phyloP scores from a whole-genome alignment of 2,329 filamentous ascomycete species.

The Xenoacremonium recifei region DNA sequence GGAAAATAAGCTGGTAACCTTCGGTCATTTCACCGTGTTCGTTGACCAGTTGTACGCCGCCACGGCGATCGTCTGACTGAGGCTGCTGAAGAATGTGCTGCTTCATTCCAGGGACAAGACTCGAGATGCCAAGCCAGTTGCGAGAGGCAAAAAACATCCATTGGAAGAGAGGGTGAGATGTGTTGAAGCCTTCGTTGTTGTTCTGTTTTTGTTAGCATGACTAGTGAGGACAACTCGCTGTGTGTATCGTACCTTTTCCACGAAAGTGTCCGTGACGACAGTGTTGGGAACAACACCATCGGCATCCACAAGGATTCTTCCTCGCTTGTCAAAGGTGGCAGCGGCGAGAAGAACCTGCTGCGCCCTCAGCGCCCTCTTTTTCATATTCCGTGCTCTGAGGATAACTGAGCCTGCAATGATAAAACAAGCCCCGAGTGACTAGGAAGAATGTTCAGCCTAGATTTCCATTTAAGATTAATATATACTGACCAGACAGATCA shows the following conservation, averaged over 20 bases:
- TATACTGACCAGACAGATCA: slow-evolving; percentile 67
- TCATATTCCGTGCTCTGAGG: slow-evolving; percentile 51
- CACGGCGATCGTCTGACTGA: slow-evolving; percentile 20
- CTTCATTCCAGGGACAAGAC: slow-evolving; percentile 70
- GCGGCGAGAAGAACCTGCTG: slow-evolving; percentile 59
- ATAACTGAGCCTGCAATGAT: slow-evolving; percentile 56
- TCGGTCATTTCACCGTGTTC: slow-evolving; percentile 58
- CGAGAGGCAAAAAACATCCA: slow-evolving; percentile 83
- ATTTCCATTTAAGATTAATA: too few relatives aligned
- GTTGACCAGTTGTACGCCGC: slow-evolving; percentile 44
- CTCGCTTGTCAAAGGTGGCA: slow-evolving; percentile 65
- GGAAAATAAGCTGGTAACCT: slow-evolving; percentile 74
- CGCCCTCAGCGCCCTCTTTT: slow-evolving; percentile 55
- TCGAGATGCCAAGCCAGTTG: slow-evolving; percentile 70
- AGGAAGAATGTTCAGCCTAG: too few relatives aligned
- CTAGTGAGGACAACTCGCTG: neutral
- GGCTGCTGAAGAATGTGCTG: slow-evolving; percentile 60
- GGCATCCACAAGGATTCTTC: slow-evolving; percentile 66
- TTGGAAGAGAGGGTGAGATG: slow-evolving; percentile 75
- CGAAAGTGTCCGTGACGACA: slow-evolving; percentile 76
- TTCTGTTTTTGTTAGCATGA: slow-evolving; percentile 23
- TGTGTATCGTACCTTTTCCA: slow-evolving; percentile 53
- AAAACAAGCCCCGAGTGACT: slow-evolving; percentile 61
- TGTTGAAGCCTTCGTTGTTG: slow-evolving; percentile 71
- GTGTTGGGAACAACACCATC: slow-evolving; percentile 68